Evolutionary conservation across 2,329 filamentous ascomycete species (phyloP), one percentile per base, ranked within the genome.

Genomic region (Macroventuria anomochaeta): DNA sequence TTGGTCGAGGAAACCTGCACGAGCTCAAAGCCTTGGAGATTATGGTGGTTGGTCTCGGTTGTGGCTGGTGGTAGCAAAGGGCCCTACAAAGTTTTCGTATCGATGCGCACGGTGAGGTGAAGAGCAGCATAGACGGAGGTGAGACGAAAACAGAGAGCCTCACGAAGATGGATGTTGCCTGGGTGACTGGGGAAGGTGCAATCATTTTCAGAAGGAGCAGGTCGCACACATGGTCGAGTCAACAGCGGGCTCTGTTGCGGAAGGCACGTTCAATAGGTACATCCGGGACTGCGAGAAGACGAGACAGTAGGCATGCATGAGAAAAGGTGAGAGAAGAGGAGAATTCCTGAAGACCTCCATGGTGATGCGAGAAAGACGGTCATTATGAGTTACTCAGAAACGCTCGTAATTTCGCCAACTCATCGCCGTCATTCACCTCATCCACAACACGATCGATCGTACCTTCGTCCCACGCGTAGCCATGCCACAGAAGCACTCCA

Each of bases 381-480:
- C 26, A 11, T 17, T 5, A 57, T 20, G 7, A 31, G 7, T 40
- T 28, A 17, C 26, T 46, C 48, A 77, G 58, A 51, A 77, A 77
- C 13, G 69, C 70, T 31, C 81, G 76, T 31, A 88, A 71, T 62
- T 78, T 80, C 25, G 76, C 74, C n/a, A 88, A 65, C 64, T 87
- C 85, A 31, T 74, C 74, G 18, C 73, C 71, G 61, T 88, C 84
- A 18, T 73, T 73, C 2, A 71, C 75, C 36, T 77, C 75, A 53
- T 82, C 73, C 1, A 88, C 83, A 13, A 83, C 83, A 1, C 85
- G 77, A 68, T 87, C 76, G 48, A 88, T 78, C 26, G 70, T 74
- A 0, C 85, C 85, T 20, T 84, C 79, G 64, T 88, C 85, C 69
- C 85, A 88, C 2, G 85, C 84, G 64, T 84, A 85, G 0, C 85